phyloP scores from a whole-genome alignment of 257 asterid genomes.

The Henckelia pumila region DNA sequence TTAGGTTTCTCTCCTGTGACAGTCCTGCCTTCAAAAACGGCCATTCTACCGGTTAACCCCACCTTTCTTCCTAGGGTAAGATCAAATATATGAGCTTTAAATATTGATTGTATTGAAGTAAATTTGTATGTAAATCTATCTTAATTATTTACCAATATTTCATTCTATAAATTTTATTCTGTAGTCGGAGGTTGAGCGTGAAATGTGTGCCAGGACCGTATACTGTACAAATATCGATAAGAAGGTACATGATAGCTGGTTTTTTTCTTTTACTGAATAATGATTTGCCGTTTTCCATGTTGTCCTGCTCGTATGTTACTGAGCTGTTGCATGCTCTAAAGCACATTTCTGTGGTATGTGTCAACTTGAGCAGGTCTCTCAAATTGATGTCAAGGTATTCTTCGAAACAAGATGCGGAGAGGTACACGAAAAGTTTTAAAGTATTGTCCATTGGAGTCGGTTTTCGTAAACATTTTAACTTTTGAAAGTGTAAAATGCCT shows the following conservation, averaged over 20 bases:
- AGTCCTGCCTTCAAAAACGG: conserved; percentile 96
- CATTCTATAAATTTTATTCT: conserved; percentile 12
- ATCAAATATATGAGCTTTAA: not conserved
- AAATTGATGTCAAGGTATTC: conserved; percentile 78
- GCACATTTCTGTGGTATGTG: conserved; percentile 5
- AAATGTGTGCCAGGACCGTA: conserved; percentile 97
- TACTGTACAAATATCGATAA: conserved; percentile 94
- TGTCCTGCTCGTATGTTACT: not conserved
- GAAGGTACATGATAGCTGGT: conserved; percentile 42
- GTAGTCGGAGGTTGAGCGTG: conserved; percentile 94
- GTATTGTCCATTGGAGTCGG: not conserved
- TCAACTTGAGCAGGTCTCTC: conserved; percentile 53
- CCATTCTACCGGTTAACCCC: conserved; percentile 94
- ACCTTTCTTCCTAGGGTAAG: conserved; percentile 91
- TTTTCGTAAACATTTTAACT: conserved; percentile 7
- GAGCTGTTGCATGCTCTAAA: not conserved
- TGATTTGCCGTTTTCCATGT: not conserved
- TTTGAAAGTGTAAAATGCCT: conserved; percentile 11
- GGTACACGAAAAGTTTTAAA: conserved; percentile 40
- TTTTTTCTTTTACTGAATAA: not conserved
- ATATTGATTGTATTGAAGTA: conserved; percentile 10
- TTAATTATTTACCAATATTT: conserved; percentile 1
- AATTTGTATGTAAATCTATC: not conserved
- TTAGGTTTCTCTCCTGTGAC: conserved; percentile 76
- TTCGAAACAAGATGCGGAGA: conserved; percentile 88